Conservation (phyloP, 768 basidiomycete species). For the Termitomyces sp. region DNA sequence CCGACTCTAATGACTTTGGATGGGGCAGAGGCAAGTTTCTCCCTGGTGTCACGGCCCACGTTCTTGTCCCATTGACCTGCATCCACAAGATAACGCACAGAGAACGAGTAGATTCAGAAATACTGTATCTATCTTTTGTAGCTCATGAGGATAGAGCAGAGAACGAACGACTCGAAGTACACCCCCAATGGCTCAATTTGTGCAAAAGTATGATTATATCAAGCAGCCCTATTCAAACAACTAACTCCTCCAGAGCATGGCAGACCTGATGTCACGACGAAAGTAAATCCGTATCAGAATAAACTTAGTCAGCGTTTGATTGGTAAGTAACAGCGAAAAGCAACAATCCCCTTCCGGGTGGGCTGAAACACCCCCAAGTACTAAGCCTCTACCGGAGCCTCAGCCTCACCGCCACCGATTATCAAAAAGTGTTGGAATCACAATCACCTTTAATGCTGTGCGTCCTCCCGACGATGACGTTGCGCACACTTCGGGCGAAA, state of each 20-base stretch:
- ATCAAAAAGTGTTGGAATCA: slow-evolving; percentile 7
- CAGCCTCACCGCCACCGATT: slow-evolving; percentile 1
- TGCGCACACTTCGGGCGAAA: slow-evolving; percentile 61
- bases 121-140: slow-evolving; percentile 74
- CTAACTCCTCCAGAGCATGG: slow-evolving; percentile 47
- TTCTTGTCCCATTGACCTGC: not conserved
- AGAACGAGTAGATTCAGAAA: slow-evolving; percentile 76
- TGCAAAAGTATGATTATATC: slow-evolving; percentile 45
- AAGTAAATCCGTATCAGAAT: slow-evolving; percentile 26
- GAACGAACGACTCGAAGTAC: slow-evolving; percentile 36
- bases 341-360: not conserved
- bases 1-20: slow-evolving; percentile 60
- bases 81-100: slow-evolving; percentile 51
- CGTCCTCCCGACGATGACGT: slow-evolving; percentile 63
- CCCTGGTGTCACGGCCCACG: not conserved
- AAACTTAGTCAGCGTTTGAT: slow-evolving; percentile 60
- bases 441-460: slow-evolving; percentile 34
- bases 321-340: slow-evolving; percentile 31
- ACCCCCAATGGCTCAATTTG: slow-evolving; percentile 63
- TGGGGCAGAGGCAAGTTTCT: slow-evolving; percentile 49
- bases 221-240: slow-evolving; percentile 3
- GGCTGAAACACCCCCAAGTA: slow-evolving; percentile 5
- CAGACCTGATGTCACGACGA: slow-evolving; percentile 32
- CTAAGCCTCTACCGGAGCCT: slow-evolving; percentile 8
- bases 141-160: slow-evolving; percentile 38